These are phyloP conservation scores for Aspergillus luchuensis DNA, from an alignment of 2,329 filamentous ascomycete genomes.

Conservation along the genomic window DNA sequence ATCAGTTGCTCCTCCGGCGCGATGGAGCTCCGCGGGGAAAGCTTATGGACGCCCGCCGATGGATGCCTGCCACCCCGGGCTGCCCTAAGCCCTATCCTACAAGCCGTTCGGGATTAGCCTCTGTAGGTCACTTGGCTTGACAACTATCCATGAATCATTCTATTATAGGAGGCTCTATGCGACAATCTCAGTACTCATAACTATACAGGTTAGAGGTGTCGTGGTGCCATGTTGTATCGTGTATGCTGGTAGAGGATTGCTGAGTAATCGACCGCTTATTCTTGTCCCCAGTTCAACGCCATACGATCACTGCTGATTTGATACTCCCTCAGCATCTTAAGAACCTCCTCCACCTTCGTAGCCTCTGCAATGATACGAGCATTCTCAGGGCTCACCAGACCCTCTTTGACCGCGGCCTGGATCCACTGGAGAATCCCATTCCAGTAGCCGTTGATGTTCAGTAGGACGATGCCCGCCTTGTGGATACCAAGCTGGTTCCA, in stretches of 20 bases:
- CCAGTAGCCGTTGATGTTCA: constrained; percentile 91
- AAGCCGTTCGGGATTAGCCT: constrained; percentile 1
- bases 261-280: constrained; percentile 44
- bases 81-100: constrained; percentile 5
- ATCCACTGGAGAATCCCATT: constrained; percentile 85
- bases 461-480: constrained; percentile 72
- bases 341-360: constrained; percentile 69
- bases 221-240: background rate
- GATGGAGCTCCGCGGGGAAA: constrained; percentile 11
- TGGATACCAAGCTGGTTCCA: constrained; percentile 99
- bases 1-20: constrained; percentile 11
- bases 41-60: constrained; percentile 7
- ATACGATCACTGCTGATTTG: constrained; percentile 72
- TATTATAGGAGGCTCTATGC: background rate
- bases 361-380: constrained; percentile 78
- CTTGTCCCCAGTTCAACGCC: constrained; percentile 77
- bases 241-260: background rate
- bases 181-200: background rate
- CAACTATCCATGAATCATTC: background rate
- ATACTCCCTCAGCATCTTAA: constrained; percentile 72
- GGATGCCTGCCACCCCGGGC: constrained; percentile 2
- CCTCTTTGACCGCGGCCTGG: constrained; percentile 69
- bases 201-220: background rate
- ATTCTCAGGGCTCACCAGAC: constrained; percentile 74
- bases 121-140: background rate